A percentile compares a stretch with the other conserved stretches of the same genome.
Evolutionary conservation across 805 yeast species (phyloP).

Genomic region (Huiozyma naganishii): DNA sequence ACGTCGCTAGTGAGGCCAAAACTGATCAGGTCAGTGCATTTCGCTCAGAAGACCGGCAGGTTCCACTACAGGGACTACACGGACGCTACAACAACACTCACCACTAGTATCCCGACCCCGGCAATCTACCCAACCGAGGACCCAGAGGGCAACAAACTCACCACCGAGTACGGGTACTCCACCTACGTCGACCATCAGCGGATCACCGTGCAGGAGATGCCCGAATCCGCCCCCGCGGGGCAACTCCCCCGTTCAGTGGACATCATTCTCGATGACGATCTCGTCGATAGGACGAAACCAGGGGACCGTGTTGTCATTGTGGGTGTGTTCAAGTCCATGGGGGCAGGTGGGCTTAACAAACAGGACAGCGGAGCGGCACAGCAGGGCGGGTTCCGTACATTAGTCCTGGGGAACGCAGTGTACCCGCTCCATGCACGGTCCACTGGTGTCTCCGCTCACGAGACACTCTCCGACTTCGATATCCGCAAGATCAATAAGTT

Average conservation of each 20-base stretch:
- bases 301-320: constrained; percentile 93
- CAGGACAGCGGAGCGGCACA: constrained; percentile 23
- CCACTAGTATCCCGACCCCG: constrained; percentile 40
- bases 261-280: constrained; percentile 85
- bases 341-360: constrained; percentile 41
- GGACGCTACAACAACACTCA: constrained; percentile 81
- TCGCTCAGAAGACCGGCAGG: constrained; percentile 70
- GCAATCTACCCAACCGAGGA: constrained; percentile 91
- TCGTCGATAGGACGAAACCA: constrained; percentile 86
- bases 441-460: constrained; percentile 65
- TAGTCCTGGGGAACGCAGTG: constrained; percentile 80
- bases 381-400: constrained; percentile 60
- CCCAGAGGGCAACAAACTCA: constrained; percentile 75
- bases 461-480: constrained; percentile 65
- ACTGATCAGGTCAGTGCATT: constrained; percentile 83
- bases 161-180: constrained; percentile 86
- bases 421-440: constrained; percentile 84
- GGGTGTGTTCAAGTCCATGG: constrained; percentile 87
- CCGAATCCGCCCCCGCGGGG: constrained; percentile 96
- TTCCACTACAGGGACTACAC: constrained; percentile 87
- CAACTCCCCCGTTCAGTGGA: constrained; percentile 91
- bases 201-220: constrained; percentile 91
- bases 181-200: constrained; percentile 93
- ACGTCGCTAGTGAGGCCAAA: constrained; percentile 92
- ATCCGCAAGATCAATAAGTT: constrained; percentile 76